phyloP scores from a whole-genome alignment of 495 filamentous ascomycete species.

The Pyrenula aspistea region DNA sequence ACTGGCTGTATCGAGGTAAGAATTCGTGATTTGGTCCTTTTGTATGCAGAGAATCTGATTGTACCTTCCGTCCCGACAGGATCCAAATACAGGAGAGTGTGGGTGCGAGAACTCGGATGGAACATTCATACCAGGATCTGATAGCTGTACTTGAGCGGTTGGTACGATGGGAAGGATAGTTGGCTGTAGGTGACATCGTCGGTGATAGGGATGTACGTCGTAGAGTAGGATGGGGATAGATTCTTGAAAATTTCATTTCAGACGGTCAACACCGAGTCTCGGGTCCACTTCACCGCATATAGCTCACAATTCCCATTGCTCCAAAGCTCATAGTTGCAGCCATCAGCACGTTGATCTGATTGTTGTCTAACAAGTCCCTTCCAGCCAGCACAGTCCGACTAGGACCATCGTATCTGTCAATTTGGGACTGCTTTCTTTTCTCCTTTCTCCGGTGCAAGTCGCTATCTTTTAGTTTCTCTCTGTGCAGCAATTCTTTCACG shows the following conservation, averaged over 20 bases:
- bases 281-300: constrained; percentile 28
- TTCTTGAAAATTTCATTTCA: too few species aligned
- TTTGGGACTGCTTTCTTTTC: constrained; percentile 2
- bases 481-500: constrained; percentile 5
- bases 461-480: constrained; percentile 19
- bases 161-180: too few species aligned
- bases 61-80: too few species aligned
- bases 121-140: constrained; percentile 18
- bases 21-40: too few species aligned
- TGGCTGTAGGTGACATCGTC: too few species aligned
- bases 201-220: too few species aligned
- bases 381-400: constrained; percentile 65
- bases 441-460: neutral
- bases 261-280: too few species aligned
- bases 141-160: constrained; percentile 13
- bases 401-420: constrained; percentile 36
- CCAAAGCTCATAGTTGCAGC: constrained; percentile 66
- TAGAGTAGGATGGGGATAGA: too few species aligned
- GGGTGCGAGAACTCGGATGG: constrained; percentile 26
- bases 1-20: constrained; percentile 22
- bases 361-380: constrained; percentile 76
- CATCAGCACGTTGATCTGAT: constrained; percentile 87
- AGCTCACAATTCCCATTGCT: constrained; percentile 52
- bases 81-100: constrained; percentile 20
- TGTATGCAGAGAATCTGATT: too few species aligned